Percentiles rank a stretch among this genome's conserved stretches.
phyloP scores from a whole-genome alignment of 2,329 filamentous ascomycete genomes.

The Emmonsiellopsis sp. region DNA sequence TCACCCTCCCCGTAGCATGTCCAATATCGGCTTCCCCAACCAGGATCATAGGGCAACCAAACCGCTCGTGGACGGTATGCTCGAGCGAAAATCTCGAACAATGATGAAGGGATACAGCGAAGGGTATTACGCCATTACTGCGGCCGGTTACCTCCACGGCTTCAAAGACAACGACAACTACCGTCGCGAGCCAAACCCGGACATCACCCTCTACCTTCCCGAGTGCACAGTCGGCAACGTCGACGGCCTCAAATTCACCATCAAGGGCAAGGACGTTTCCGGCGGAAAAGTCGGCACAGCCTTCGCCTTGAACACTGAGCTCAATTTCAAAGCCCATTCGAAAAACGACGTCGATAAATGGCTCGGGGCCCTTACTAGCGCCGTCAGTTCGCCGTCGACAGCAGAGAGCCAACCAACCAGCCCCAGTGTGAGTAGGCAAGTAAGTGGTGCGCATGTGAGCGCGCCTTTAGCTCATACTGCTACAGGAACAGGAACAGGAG shows the following conservation, averaged over 20 bases:
- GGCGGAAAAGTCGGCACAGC: constrained; percentile 69
- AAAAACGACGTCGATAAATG: constrained; percentile 72
- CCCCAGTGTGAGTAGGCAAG: constrained; percentile 1
- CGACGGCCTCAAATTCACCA: constrained; percentile 74
- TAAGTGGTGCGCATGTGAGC: not conserved
- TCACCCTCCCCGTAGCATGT: constrained; percentile 61
- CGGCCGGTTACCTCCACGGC: constrained; percentile 82
- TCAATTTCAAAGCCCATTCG: constrained; percentile 80
- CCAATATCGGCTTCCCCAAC: constrained; percentile 75
- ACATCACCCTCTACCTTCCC: constrained; percentile 83
- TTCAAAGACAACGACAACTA: constrained; percentile 85
- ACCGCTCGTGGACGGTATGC: constrained; percentile 73
- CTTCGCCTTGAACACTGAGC: constrained; percentile 68
- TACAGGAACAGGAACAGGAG: not conserved
- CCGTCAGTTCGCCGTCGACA: not conserved
- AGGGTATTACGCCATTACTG: constrained; percentile 83
- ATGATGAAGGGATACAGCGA: constrained; percentile 69
- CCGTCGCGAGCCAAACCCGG: constrained; percentile 52
- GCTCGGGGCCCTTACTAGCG: constrained; percentile 24
- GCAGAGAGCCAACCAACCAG: not conserved
- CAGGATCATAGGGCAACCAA: constrained; percentile 72
- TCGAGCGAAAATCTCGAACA: constrained; percentile 86
- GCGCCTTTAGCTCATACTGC: constrained; percentile 1
- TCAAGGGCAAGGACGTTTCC: constrained; percentile 89
- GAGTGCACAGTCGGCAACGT: constrained; percentile 70